A percentile compares a stretch with the other conserved stretches of the same genome.
These are phyloP conservation scores for Aspergillus brunneoviolaceus DNA, from an alignment of 2,329 filamentous ascomycete species.

Conservation along the genomic window DNA sequence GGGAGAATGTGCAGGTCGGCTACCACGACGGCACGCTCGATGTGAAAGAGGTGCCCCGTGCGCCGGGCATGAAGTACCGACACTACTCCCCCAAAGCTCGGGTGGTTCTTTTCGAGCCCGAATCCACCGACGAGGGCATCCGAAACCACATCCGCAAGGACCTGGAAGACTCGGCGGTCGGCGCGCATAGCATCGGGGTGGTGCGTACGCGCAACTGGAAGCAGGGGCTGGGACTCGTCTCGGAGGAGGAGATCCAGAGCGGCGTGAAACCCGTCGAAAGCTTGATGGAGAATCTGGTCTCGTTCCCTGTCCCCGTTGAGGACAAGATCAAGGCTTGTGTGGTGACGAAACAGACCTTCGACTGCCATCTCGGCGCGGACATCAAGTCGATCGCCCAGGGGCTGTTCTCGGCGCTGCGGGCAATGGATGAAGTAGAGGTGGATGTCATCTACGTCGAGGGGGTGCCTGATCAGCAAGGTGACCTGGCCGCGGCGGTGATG, in stretches of 20 bases:
- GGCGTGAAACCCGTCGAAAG: conserved; percentile 25
- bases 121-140: conserved; percentile 30
- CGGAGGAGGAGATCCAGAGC: conserved; percentile 22
- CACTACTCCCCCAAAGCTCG: conserved; percentile 91
- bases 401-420: conserved; percentile 81
- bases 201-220: conserved; percentile 41
- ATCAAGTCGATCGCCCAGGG: conserved; percentile 77
- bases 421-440: conserved; percentile 75
- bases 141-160: conserved; percentile 35
- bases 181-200: conserved; percentile 37
- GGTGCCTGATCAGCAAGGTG: conserved; percentile 67
- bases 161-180: conserved; percentile 30
- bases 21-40: conserved; percentile 75
- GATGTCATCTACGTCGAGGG: conserved; percentile 90
- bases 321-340: conserved; percentile 20
- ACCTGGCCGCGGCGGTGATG: conserved; percentile 85
- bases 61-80: conserved; percentile 98
- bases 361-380: conserved; percentile 70
- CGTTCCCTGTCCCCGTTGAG: conserved; percentile 29
- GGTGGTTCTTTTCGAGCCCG: conserved; percentile 77
- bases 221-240: conserved; percentile 29
- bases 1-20: conserved; percentile 73
- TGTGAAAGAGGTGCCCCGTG: conserved; percentile 67
- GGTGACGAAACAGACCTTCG: conserved; percentile 51
- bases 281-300: conserved; percentile 26